Conservation (phyloP, 2,329 filamentous ascomycete genomes). For the Magnaporthiopsis poae region DNA sequence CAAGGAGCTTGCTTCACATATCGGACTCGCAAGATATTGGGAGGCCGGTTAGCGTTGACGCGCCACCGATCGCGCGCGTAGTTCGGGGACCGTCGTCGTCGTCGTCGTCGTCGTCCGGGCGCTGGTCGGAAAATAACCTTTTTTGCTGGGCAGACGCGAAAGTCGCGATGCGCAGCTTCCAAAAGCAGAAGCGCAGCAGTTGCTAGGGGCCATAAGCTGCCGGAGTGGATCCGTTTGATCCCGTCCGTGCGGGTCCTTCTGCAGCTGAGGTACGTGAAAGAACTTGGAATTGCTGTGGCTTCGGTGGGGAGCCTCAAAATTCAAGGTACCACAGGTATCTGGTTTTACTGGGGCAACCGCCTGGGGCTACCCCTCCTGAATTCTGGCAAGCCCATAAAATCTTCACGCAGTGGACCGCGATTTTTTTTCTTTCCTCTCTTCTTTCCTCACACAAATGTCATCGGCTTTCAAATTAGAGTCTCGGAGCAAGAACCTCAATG, state of each 20-base stretch:
- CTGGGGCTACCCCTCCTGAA: background rate
- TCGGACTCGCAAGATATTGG: background rate
- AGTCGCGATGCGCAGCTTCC: background rate
- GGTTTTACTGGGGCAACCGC: background rate
- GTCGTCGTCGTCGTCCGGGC: too few species aligned
- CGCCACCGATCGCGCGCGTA: background rate
- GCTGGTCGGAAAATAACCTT: background rate
- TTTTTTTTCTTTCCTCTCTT: conserved; percentile 27
- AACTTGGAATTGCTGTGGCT: background rate
- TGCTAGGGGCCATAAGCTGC: background rate
- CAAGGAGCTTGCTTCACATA: background rate
- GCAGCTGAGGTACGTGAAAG: background rate
- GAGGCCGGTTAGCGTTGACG: background rate
- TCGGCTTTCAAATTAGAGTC: conserved; percentile 98
- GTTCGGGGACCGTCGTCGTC: background rate
- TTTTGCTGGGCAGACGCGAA: background rate
- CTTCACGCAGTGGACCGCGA: conserved; percentile 12
- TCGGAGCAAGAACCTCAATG: conserved; percentile 86
- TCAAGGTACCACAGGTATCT: background rate
- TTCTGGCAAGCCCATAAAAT: conserved; percentile 11
- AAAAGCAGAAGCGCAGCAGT: background rate
- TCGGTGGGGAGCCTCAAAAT: background rate
- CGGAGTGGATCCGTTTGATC: background rate
- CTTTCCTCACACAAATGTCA: conserved; percentile 60
- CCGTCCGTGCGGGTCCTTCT: background rate